Conservation (phyloP, 1,284 basidiomycete species). For the Pisolithus thermaeus region DNA sequence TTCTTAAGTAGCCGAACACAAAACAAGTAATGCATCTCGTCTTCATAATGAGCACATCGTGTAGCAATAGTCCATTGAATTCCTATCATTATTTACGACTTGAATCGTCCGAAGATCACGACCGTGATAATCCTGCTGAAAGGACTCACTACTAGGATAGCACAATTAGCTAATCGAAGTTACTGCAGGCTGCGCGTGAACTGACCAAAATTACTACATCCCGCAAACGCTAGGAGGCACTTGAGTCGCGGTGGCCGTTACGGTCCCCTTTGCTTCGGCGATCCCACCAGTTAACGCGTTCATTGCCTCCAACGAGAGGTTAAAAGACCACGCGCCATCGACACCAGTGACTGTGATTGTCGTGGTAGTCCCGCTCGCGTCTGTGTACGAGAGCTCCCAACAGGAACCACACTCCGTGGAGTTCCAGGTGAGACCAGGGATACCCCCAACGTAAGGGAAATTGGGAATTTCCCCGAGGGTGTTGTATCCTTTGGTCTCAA, state of each 20-base stretch:
- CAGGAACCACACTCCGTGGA: slow-evolving; percentile 44
- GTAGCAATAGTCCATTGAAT: too few relatives aligned
- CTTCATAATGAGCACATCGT: too few relatives aligned
- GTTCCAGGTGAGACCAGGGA: slow-evolving; percentile 37
- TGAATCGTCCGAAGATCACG: too few relatives aligned
- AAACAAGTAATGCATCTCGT: too few relatives aligned
- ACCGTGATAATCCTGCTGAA: too few relatives aligned
- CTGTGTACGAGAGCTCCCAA: slow-evolving; percentile 38
- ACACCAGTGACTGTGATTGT: slow-evolving; percentile 37
- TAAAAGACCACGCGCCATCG: slow-evolving; percentile 37
- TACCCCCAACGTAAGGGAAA: slow-evolving; percentile 43
- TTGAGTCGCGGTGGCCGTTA: slow-evolving; percentile 32
- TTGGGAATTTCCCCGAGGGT: slow-evolving; percentile 38
- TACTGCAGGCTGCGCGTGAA: too few relatives aligned
- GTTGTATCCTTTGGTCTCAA: slow-evolving; percentile 34
- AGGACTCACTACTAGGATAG: background rate
- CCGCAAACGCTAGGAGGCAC: slow-evolving; percentile 35
- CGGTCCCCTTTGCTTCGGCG: slow-evolving; percentile 33
- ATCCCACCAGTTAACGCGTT: slow-evolving; percentile 35
- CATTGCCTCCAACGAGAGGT: slow-evolving; percentile 37
- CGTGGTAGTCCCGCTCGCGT: slow-evolving; percentile 14
- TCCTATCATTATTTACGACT: too few relatives aligned
- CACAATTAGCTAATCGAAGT: background rate
- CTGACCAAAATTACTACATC: slow-evolving; percentile 10
- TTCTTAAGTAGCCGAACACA: too few relatives aligned